Conservation (phyloP, 2,329 filamentous ascomycete genomes). For the Cordyceps cateniannulata region DNA sequence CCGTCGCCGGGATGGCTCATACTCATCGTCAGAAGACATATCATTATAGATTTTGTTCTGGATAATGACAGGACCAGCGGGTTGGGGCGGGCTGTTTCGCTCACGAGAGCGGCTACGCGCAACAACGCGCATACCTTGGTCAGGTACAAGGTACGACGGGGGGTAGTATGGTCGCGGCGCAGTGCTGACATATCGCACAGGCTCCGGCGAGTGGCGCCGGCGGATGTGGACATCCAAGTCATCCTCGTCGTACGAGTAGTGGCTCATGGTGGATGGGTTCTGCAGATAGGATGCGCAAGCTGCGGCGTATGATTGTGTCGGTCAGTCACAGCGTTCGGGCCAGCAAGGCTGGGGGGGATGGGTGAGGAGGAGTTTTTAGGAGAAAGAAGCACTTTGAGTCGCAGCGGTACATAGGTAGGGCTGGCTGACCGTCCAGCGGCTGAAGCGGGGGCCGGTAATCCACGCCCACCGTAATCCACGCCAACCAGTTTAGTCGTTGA, state of each 20-base stretch:
- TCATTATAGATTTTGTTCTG: conserved; percentile 50
- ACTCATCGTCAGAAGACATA: conserved; percentile 38
- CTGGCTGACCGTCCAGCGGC: conserved; percentile 8
- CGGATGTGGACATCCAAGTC: conserved; percentile 47
- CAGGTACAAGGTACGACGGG: conserved; percentile 37
- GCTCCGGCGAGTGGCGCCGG: conserved; percentile 33
- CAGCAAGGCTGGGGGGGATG: background rate
- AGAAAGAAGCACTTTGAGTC: background rate
- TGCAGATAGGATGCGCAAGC: background rate
- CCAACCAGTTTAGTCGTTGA: background rate
- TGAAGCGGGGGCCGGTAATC: conserved; percentile 4
- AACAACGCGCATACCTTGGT: conserved; percentile 39
- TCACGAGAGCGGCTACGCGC: conserved; percentile 35
- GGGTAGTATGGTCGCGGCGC: conserved; percentile 32
- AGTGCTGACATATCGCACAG: conserved; percentile 41
- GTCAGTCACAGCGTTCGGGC: background rate
- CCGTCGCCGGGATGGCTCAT: conserved; percentile 23
- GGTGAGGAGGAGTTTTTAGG: background rate
- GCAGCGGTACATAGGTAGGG: background rate
- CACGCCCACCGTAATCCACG: conserved; percentile 9
- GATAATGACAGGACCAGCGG: conserved; percentile 43
- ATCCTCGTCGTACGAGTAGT: conserved; percentile 46
- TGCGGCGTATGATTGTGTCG: background rate
- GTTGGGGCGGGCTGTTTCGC: conserved; percentile 17
- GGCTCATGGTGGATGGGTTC: conserved; percentile 23